Evolutionary conservation across 108 stramenopile species (phyloP).

Genomic region (Fragilaria crotonensis): DNA sequence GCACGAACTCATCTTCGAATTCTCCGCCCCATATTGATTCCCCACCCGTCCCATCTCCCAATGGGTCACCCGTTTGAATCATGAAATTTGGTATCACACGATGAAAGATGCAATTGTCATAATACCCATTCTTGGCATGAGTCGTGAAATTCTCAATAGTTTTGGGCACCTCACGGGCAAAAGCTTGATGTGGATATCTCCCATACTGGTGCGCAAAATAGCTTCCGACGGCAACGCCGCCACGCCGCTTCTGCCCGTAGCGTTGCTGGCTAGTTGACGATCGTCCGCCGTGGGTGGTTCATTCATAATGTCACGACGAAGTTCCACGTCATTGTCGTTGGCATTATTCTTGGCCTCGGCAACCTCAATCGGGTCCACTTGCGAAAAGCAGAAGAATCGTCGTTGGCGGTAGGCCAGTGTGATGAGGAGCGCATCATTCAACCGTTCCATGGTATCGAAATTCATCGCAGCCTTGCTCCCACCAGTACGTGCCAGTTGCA

Average conservation of each 20-base stretch:
- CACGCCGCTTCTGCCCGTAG: constrained; percentile 12
- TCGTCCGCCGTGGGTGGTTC: constrained; percentile 90
- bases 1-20: constrained; percentile 97
- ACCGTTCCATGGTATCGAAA: constrained; percentile 10
- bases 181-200: constrained; percentile 93
- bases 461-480: constrained; percentile 20
- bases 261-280: constrained; percentile 19
- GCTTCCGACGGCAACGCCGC: constrained; percentile 63
- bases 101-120: constrained; percentile 97
- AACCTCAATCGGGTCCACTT: constrained; percentile 65
- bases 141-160: constrained; percentile 95
- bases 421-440: constrained; percentile 74
- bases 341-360: constrained; percentile 13
- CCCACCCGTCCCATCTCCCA: constrained; percentile 99
- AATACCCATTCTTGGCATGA: constrained; percentile 90
- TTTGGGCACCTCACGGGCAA: constrained; percentile 78
- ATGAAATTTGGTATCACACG: constrained; percentile 93
- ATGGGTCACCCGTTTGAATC: constrained; percentile 97
- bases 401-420: constrained; percentile 80
- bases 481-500: constrained; percentile 66
- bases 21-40: constrained; percentile 99
- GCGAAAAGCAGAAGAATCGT: constrained; percentile 90
- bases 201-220: constrained; percentile 92
- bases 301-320: constrained; percentile 89
- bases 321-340: constrained; percentile 25